Evolutionary conservation across 202 grass and related monocot species (phyloP).

Genomic region (Alloteropsis angusta): DNA sequence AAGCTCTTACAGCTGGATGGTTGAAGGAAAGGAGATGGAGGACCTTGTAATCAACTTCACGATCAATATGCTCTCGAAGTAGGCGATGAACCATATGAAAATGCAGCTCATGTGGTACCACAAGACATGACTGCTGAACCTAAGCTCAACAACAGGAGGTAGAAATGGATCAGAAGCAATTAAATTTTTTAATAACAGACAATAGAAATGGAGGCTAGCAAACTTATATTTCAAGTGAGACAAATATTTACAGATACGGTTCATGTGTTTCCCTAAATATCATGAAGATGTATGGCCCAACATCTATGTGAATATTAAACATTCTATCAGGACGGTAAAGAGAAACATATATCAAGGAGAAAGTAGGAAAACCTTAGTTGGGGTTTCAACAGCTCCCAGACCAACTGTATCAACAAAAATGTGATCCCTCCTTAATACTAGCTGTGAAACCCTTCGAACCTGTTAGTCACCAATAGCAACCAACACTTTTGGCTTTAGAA

Average conservation of each 20-base stretch:
- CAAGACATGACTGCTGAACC: conserved; percentile 67
- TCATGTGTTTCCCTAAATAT: not conserved
- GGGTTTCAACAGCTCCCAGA: conserved; percentile 69
- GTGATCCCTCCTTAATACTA: conserved; percentile 89
- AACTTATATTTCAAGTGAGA: not conserved
- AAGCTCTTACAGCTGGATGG: not conserved
- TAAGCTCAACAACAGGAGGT: conserved; percentile 25
- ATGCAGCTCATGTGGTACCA: conserved; percentile 69
- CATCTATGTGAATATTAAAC: not conserved
- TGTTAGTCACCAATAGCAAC: conserved; percentile 26
- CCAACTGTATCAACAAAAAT: conserved; percentile 86
- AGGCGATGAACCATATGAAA: conserved; percentile 76
- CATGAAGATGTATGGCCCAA: not conserved
- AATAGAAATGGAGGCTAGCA: not conserved
- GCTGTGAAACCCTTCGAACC: conserved; percentile 84
- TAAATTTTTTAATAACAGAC: not conserved
- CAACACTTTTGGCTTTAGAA: conserved; percentile 1
- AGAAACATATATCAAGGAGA: not conserved
- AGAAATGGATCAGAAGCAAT: not conserved
- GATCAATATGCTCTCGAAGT: conserved; percentile 68
- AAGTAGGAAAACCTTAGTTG: conserved; percentile 55
- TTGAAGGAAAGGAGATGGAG: not conserved
- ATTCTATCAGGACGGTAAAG: not conserved
- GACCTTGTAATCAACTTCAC: conserved; percentile 89
- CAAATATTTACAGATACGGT: not conserved